Conservation (phyloP, 306 rosid species). For the Ochetophila trinervis region DNA sequence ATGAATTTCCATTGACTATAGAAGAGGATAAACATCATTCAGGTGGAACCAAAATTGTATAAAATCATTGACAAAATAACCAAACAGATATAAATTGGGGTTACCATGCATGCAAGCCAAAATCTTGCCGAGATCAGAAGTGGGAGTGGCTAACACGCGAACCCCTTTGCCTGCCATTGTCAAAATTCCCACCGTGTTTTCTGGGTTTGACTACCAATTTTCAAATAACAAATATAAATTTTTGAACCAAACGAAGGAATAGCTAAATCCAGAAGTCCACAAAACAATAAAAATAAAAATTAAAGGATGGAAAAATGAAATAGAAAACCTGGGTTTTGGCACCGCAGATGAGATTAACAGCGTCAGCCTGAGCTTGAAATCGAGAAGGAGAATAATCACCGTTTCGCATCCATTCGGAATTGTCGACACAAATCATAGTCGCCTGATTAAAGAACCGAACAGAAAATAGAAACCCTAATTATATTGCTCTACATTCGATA, state of each 20-base stretch:
- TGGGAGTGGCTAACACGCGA: conserved; percentile 48
- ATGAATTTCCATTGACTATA: not conserved
- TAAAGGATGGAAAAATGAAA: not conserved
- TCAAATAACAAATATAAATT: conserved; percentile 12
- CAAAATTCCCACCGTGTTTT: conserved; percentile 74
- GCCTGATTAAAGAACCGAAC: conserved; percentile 38
- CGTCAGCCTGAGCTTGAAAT: conserved; percentile 76
- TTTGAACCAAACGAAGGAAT: conserved; percentile 1
- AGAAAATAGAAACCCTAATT: conserved; percentile 33
- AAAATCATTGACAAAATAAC: not conserved
- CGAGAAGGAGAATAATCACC: conserved; percentile 75
- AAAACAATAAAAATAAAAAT: not conserved
- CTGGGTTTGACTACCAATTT: conserved; percentile 59
- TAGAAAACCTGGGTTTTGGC: conserved; percentile 72
- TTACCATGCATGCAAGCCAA: conserved; percentile 79
- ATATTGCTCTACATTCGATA: not conserved
- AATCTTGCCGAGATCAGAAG: conserved; percentile 47
- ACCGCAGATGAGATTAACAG: conserved; percentile 78
- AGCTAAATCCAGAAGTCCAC: not conserved
- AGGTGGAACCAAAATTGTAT: not conserved
- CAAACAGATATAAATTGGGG: not conserved
- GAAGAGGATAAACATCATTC: not conserved
- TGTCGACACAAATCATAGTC: conserved; percentile 77
- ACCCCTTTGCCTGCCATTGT: conserved; percentile 83
- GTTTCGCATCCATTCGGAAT: conserved; percentile 83